Evolutionary conservation across 805 yeast genomes (phyloP).

Genomic region (Blastobotrys attinorum): DNA sequence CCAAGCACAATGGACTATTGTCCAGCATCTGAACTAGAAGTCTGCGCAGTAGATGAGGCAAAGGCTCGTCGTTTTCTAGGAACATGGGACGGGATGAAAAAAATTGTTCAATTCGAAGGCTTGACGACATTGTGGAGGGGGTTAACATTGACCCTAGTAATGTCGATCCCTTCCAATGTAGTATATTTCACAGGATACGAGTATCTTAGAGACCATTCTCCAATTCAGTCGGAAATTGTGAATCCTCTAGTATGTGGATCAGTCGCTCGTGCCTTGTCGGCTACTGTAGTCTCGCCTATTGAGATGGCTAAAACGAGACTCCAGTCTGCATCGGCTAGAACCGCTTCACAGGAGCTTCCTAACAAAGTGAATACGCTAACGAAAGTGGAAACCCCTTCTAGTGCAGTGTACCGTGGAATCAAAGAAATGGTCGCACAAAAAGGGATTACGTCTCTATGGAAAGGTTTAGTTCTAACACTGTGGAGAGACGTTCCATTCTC

Average conservation of each 20-base stretch:
- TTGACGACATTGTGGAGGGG: constrained; percentile 80
- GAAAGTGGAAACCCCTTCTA: constrained; percentile 11
- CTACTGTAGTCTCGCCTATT: constrained; percentile 77
- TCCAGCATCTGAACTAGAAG: constrained; percentile 28
- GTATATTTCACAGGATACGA: constrained; percentile 95
- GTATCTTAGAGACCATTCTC: constrained; percentile 67
- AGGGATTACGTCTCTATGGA: constrained; percentile 65
- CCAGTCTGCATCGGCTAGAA: constrained; percentile 44
- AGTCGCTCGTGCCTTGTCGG: constrained; percentile 72
- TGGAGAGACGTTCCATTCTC: constrained; percentile 98
- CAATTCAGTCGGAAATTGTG: constrained; percentile 36
- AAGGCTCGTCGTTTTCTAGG: constrained; percentile 43
- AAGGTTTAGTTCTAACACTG: constrained; percentile 78
- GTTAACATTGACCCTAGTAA: constrained; percentile 61
- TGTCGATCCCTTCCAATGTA: constrained; percentile 90
- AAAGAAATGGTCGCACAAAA: constrained; percentile 39
- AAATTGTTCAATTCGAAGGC: constrained; percentile 70
- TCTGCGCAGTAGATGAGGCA: constrained; percentile 34
- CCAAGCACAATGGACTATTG: constrained; percentile 32
- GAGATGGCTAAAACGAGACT: constrained; percentile 82
- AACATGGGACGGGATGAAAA: constrained; percentile 64
- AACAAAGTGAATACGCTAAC: constrained; percentile 18
- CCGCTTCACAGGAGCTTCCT: constrained; percentile 39
- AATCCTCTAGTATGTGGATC: constrained; percentile 86
- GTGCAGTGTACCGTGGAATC: constrained; percentile 41